Evolutionary conservation across 495 filamentous ascomycete species (phyloP), one percentile per base, ranked within the genome.

Genomic region (Talaromyces liani): DNA sequence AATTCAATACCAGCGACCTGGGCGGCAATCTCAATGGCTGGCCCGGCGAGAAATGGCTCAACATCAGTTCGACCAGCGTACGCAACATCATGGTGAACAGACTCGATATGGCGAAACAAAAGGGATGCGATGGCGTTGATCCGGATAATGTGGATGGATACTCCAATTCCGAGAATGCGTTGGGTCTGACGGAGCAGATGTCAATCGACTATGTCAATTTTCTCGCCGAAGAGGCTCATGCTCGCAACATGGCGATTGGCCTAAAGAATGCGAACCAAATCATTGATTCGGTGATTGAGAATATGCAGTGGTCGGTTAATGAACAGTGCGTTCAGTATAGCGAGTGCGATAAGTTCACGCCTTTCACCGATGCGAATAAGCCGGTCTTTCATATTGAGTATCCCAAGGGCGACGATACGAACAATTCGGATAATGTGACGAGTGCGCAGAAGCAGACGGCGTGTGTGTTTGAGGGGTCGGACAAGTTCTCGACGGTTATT

Each of bases 311-410:
- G 78, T 78, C 76, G 14, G 87, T 91, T 56, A 89, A 91, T 71
- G 88, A 91, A 77, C 84, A 91, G 71, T 91, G 88, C 69, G 83
- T 82, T 3, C 69, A 85, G 68, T 82, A 83, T 55, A 64, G 76
- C 6, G 84, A 87, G 66, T 90, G 87, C 65, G 75, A 75, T 29
- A 76, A 69, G 2, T 89, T 84, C 66, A 69, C 72, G 2, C 71
- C 82, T 24, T 90, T 90, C 66, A 77, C 84, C 29, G 65, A 77
- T 14, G 80, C 76, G 3, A 76, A 74, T 58, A 90, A 91, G 73
- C 88, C 88, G 0, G 86, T 91, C 24, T 90, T 91, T 67, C 84
- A 90, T 67, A 88, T 91, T 59, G 88, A 91, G 73, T 91, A 91
- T 65, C 79, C 83, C 24, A 77, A 81, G 47, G 78, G 75, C 3